Conservation (phyloP, 768 basidiomycete genomes). For the Agaricus sinodeliciosus region DNA sequence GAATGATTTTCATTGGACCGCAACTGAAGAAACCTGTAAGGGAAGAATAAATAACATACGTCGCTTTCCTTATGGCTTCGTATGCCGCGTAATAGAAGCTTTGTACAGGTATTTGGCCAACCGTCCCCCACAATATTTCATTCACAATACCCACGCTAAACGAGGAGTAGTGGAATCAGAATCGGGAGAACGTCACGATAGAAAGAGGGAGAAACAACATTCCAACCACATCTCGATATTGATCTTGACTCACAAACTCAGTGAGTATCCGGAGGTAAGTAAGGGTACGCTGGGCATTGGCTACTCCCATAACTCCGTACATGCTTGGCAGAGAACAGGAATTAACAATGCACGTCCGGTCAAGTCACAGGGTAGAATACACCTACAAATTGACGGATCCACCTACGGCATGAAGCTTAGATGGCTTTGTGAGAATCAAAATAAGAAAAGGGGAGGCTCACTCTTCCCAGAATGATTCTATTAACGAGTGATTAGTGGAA, state of each 20-base stretch:
- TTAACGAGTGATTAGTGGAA: conserved; percentile 12
- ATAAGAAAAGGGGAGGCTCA: conserved; percentile 13
- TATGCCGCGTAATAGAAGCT: conserved; percentile 42
- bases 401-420: conserved; percentile 18
- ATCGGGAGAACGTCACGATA: not conserved
- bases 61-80: conserved; percentile 35
- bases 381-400: conserved; percentile 61
- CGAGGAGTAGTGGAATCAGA: conserved; percentile 11
- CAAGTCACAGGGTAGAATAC: conserved; percentile 1
- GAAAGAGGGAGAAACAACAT: conserved; percentile 31
- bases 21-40: not conserved
- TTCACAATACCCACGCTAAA: conserved; percentile 53
- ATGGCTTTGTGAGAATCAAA: conserved; percentile 6
- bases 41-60: conserved; percentile 21
- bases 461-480: conserved; percentile 35
- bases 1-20: not conserved
- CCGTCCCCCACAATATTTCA: conserved; percentile 51
- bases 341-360: conserved; percentile 1
- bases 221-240: conserved; percentile 68
- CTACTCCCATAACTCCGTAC: conserved; percentile 81
- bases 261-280: conserved; percentile 75
- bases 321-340: conserved; percentile 27
- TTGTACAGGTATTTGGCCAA: conserved; percentile 40
- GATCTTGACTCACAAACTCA: conserved; percentile 79
- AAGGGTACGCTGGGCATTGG: conserved; percentile 82